phyloP scores from a whole-genome alignment of 192 early-diverging fungal genomes.

The Umbelopsis sp. region DNA sequence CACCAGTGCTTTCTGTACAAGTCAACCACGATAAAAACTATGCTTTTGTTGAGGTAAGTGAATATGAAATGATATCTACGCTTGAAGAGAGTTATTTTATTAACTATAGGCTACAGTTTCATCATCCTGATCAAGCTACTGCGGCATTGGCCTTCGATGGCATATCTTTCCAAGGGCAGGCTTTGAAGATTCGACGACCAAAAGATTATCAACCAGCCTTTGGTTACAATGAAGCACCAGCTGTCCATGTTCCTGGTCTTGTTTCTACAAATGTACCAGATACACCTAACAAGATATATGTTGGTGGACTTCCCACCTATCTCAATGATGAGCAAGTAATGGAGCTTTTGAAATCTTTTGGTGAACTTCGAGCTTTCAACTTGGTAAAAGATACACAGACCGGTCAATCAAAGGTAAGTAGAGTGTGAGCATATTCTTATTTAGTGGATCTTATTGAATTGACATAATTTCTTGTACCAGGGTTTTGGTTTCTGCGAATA shows the following conservation, averaged over 20 bases:
- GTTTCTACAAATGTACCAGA: conserved; percentile 92
- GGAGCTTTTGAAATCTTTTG: conserved; percentile 93
- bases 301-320: conserved; percentile 89
- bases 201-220: conserved; percentile 86
- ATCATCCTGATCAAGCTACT: conserved; percentile 85
- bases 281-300: conserved; percentile 90
- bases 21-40: conserved; percentile 95
- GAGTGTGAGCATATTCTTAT: background rate
- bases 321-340: conserved; percentile 92
- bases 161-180: conserved; percentile 77
- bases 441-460: background rate
- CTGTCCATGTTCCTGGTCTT: conserved; percentile 71
- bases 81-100: conserved; percentile 5
- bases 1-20: conserved; percentile 79
- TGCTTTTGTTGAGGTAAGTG: conserved; percentile 89
- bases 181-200: conserved; percentile 90
- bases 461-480: conserved; percentile 29
- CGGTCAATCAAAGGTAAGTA: conserved; percentile 70
- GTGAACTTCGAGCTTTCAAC: conserved; percentile 90
- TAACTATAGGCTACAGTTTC: conserved; percentile 61
- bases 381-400: conserved; percentile 84
- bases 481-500: conserved; percentile 99
- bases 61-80: background rate
- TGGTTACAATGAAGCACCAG: conserved; percentile 47
- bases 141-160: conserved; percentile 93